Percentiles rank a stretch among this genome's conserved stretches.
Evolutionary conservation across 331 rosid species (phyloP).

Genomic region (Pyracantha coccinea): DNA sequence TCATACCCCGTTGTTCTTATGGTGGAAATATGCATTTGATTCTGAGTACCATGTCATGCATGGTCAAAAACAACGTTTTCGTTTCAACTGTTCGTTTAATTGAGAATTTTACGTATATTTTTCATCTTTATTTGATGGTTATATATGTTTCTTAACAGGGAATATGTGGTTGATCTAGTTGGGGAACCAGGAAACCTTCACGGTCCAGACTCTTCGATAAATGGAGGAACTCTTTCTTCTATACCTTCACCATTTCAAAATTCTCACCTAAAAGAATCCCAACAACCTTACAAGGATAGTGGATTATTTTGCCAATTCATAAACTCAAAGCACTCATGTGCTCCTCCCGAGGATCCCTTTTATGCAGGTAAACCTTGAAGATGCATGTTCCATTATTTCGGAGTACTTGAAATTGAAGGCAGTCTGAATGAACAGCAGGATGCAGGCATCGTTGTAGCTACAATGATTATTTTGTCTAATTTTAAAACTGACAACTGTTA

Average conservation of each 20-base stretch:
- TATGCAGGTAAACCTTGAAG: constrained; percentile 41
- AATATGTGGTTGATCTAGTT: constrained; percentile 92
- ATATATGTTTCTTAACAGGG: constrained; percentile 46
- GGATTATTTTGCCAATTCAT: constrained; percentile 29
- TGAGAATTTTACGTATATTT: neutral
- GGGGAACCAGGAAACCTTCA: constrained; percentile 95
- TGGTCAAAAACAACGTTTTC: neutral
- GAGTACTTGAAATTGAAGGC: neutral
- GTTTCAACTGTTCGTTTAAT: neutral
- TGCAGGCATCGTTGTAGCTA: neutral
- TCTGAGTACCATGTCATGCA: neutral
- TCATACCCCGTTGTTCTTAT: neutral
- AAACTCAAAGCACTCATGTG: constrained; percentile 26
- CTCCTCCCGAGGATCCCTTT: constrained; percentile 34
- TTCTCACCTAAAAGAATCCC: constrained; percentile 71
- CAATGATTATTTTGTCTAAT: neutral
- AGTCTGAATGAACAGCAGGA: constrained; percentile 1
- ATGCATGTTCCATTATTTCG: neutral
- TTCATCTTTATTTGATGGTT: neutral
- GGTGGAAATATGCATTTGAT: neutral
- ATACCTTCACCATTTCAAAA: constrained; percentile 76
- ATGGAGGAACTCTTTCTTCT: constrained; percentile 75
- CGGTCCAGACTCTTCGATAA: constrained; percentile 87
- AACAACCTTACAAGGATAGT: constrained; percentile 40
- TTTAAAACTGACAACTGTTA: neutral